Percentiles rank a stretch among this genome's conserved stretches.
Conservation (phyloP, 78 protist genomes). For the Speleostelium caveatum region DNA sequence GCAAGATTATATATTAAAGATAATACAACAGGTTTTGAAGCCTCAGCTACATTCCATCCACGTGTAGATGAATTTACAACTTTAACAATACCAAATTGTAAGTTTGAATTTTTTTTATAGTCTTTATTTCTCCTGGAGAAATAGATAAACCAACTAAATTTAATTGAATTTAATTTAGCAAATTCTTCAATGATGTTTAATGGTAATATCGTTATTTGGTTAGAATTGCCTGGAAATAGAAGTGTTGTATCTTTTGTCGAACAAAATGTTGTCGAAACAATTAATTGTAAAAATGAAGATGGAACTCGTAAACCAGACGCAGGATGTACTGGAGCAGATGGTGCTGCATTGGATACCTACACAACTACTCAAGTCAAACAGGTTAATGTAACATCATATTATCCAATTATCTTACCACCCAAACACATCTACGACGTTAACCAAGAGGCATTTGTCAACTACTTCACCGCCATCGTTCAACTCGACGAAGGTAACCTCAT, state of each 20-base stretch:
- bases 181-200: neutral
- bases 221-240: slow-evolving; percentile 12
- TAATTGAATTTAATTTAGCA: neutral
- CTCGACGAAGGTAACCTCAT: slow-evolving; percentile 4
- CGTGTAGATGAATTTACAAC: slow-evolving; percentile 67
- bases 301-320: neutral
- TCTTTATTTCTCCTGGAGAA: neutral
- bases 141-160: neutral
- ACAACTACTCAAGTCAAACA: neutral
- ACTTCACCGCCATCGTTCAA: slow-evolving; percentile 11
- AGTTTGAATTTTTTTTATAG: neutral
- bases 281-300: neutral
- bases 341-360: neutral
- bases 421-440: slow-evolving; percentile 12
- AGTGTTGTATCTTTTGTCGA: neutral
- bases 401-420: slow-evolving; percentile 7
- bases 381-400: neutral
- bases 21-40: neutral
- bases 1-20: slow-evolving; percentile 1
- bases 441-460: neutral
- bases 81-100: slow-evolving; percentile 14
- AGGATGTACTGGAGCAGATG: neutral
- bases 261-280: neutral
- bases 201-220: slow-evolving; percentile 15
- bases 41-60: slow-evolving; percentile 38